phyloP scores from a whole-genome alignment of 129 eudicot genomes.

The Chrysanthemum lavandulifolium region DNA sequence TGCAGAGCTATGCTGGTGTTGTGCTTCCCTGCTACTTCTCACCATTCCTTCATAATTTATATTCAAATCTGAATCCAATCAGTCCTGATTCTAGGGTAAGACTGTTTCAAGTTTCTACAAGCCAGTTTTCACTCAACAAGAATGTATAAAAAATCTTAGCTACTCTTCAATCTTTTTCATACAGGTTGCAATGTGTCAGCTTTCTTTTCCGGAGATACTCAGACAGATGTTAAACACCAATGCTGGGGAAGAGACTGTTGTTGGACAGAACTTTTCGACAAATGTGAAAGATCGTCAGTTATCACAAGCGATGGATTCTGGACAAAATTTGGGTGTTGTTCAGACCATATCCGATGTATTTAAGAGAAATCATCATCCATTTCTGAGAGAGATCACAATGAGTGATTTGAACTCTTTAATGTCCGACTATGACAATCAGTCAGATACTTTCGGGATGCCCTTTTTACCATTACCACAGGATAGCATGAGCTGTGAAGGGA shows the following conservation, averaged over 20 bases:
- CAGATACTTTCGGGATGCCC: conserved; percentile 95
- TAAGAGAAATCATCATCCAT: conserved; percentile 74
- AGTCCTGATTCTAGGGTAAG: conserved; percentile 92
- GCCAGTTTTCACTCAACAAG: not conserved
- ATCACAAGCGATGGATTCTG: no score
- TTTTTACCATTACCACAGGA: conserved; percentile 79
- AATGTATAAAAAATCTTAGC: conserved; percentile 5
- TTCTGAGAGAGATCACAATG: conserved; percentile 60
- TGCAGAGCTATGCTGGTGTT: conserved; percentile 76
- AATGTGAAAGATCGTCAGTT: no score
- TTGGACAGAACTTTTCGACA: no score
- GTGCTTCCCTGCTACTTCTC: conserved; percentile 89
- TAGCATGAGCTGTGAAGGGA: conserved; percentile 81
- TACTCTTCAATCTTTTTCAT: conserved; percentile 21
- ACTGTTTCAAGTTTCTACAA: conserved; percentile 5
- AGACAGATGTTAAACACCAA: conserved; percentile 77
- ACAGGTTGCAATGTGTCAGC: conserved; percentile 88
- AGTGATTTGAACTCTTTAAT: conserved; percentile 66
- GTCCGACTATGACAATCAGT: conserved; percentile 82
- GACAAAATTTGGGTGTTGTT: not conserved
- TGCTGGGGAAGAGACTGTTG: conserved; percentile 44
- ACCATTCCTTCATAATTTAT: conserved; percentile 87
- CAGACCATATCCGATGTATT: conserved; percentile 62
- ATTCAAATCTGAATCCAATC: conserved; percentile 73
- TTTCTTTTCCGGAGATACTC: conserved; percentile 81